These are phyloP conservation scores for Neonectria coccinea DNA, from an alignment of 2,329 filamentous ascomycete genomes.

Conservation along the genomic window DNA sequence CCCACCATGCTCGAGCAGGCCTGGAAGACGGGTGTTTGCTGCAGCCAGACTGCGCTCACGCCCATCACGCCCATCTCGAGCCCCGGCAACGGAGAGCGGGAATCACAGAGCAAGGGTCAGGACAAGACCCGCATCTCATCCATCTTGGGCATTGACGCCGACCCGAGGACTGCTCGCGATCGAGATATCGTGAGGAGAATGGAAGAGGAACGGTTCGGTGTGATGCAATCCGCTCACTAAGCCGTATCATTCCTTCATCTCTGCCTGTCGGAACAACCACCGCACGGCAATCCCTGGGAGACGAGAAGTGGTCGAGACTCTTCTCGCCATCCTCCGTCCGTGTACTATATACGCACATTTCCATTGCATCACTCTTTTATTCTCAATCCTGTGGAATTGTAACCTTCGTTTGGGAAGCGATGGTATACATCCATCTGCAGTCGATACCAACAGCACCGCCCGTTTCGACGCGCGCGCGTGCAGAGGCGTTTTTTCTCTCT, in stretches of 20 bases:
- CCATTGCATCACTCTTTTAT: constrained; percentile 20
- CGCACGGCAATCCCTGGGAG: constrained; percentile 20
- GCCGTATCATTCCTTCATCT: constrained; percentile 22
- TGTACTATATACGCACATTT: constrained; percentile 35
- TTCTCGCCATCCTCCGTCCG: constrained; percentile 17
- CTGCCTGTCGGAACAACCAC: constrained; percentile 16
- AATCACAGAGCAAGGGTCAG: constrained; percentile 54
- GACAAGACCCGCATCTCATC: constrained; percentile 73
- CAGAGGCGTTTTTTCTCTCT: constrained; percentile 13
- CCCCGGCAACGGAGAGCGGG: constrained; percentile 60
- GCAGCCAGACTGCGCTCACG: constrained; percentile 54
- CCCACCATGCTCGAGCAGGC: constrained; percentile 75
- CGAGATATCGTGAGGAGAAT: constrained; percentile 67
- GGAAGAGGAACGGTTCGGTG: constrained; percentile 61
- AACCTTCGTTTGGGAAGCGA: constrained; percentile 11
- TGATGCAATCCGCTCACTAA: constrained; percentile 48
- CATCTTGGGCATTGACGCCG: constrained; percentile 70
- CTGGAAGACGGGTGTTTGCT: constrained; percentile 67
- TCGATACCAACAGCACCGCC: constrained; percentile 11
- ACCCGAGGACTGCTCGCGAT: constrained; percentile 68
- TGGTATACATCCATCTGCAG: constrained; percentile 14
- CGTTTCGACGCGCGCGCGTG: neutral
- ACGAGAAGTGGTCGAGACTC: constrained; percentile 28
- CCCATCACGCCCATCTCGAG: constrained; percentile 67
- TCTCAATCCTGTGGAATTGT: constrained; percentile 14